Evolutionary conservation across 2,329 filamentous ascomycete species (phyloP), one percentile per base, ranked within the genome.

Genomic region (Niveomyces coronatus): DNA sequence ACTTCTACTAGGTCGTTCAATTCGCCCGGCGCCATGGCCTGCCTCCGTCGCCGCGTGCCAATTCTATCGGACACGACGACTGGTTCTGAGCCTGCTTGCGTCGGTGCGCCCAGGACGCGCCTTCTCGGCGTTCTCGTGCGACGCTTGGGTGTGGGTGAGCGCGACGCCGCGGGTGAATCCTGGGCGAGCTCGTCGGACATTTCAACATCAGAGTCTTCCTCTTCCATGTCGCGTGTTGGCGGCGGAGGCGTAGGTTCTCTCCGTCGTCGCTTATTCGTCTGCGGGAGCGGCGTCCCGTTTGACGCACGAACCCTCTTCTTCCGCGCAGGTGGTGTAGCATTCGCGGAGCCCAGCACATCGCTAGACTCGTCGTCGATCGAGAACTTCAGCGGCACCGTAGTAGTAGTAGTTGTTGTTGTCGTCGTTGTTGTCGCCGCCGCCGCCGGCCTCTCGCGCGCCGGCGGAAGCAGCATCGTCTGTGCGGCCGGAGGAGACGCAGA

Each of bases 261-360:
- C 11, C 31, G 24, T 42, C 64, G 62, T 47, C 68, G 67, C 45
- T 64, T 70, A 4, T 53, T 59, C 10, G 56, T 52, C 1, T 41
- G 31, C 8, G 69, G 65, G 44, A 65, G 59, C 3, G 72, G 72
- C 4, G 71, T 76, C 5, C 65, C 70, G 40, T 71, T 70, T 19
- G 63, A 63, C 39, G 63, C 67, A 31, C 68, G 65, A 22, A 66
- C 67, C 11, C 68, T 62, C 5, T 66, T 65, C 39, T 65, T 61
- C 35, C 57, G 55, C 47, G 54, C 61, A 5, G 68, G 68, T 4
- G 65, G 63, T 29, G 50, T 45, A 26, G 49, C 48, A 15, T 49
- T 48, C 39, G 49, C 47, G 37, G 53, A 53, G 29, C 55, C 58
- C 14, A 46, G 51, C 40, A 64, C 62, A 31, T 64, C 62, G 42